Percentiles rank a stretch among this genome's conserved stretches.
Evolutionary conservation across 768 basidiomycete species (phyloP).

Genomic region (Naganishia antarctica): DNA sequence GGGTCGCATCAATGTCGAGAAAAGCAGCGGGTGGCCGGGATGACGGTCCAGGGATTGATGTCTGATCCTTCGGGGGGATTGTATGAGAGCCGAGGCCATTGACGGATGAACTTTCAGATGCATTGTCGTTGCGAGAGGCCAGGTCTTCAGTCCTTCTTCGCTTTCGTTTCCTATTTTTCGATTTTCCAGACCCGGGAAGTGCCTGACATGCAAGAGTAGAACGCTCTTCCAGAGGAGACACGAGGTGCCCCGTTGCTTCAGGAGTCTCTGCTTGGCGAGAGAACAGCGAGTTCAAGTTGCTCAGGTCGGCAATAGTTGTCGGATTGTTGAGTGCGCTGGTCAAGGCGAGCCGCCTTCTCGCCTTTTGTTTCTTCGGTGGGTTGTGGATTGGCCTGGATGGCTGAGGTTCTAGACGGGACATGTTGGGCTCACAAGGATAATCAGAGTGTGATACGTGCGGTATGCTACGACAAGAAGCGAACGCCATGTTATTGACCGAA

Average conservation of each 20-base stretch:
- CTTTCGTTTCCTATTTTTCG: not conserved
- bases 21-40: not conserved
- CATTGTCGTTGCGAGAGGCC: not conserved
- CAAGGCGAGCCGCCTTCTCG: not conserved
- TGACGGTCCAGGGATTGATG: not conserved
- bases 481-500: too few relatives aligned
- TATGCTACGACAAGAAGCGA: too few relatives aligned
- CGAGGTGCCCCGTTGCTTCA: too few relatives aligned
- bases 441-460: too few relatives aligned
- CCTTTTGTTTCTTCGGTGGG: not conserved
- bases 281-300: too few relatives aligned
- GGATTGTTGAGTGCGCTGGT: slow-evolving; percentile 10
- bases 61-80: not conserved
- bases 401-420: not conserved
- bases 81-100: not conserved
- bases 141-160: not conserved
- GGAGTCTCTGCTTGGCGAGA: too few relatives aligned
- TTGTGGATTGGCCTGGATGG: not conserved
- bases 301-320: not conserved
- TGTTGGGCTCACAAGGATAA: not conserved
- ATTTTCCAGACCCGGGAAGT: too few relatives aligned
- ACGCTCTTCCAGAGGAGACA: too few relatives aligned
- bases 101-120: not conserved
- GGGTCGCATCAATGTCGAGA: not conserved
- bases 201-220: not conserved